Base-by-base conservation (phyloP, 2,329 filamentous ascomycete species). In the Nothophaeocryptopus gaeumannii region DNA sequence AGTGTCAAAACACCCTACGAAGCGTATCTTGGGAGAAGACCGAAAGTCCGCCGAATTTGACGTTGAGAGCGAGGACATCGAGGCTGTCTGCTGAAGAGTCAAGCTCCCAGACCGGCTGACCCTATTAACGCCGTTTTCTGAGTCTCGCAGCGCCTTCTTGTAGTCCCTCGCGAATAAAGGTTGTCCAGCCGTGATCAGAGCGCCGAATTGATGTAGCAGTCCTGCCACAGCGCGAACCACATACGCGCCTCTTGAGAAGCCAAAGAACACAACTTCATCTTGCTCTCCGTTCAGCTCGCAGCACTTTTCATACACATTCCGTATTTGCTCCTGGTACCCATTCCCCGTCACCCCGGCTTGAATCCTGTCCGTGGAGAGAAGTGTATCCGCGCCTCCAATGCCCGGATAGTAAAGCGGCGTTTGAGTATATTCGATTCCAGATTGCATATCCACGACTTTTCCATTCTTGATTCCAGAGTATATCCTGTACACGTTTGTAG, bases 261-360 rank as follows among this genome's bases (percentile, higher is more conserved):
- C 72, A 35, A 68, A 73, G 7, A 74, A 53, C 60, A 68, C 73
- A 1, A 74, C 50, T 49, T 74, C 70, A 50, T 73, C 69, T 44
- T 63, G 38, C 11, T 38, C 30, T 16, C 52, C 51, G 2, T 29
- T 41, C 7, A 62, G 50, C 16, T 52, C 43, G 38, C 51, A 59
- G 44, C 60, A 63, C n/a, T 45, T 44, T 14, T 60, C 55, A 40
- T 63, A 63, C 7, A 60, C 53, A 11, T 61, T 53, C 31, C 59
- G 55, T 10, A 63, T 54, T 36, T 58, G 55, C 46, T 61, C 51
- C 10, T 53, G 34, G 39, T 58, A 56, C n/a, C 52, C 44, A 20
- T 55, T 47, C n/a, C 56, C 59, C n/a, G 50, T 38, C 5, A 60
- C 20, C 4, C 39, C 47, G 3, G 47, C 43, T 34, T 56, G 50